Conservation (phyloP, 2,329 filamentous ascomycete species). For the Macrophomina pseudophaseolina region DNA sequence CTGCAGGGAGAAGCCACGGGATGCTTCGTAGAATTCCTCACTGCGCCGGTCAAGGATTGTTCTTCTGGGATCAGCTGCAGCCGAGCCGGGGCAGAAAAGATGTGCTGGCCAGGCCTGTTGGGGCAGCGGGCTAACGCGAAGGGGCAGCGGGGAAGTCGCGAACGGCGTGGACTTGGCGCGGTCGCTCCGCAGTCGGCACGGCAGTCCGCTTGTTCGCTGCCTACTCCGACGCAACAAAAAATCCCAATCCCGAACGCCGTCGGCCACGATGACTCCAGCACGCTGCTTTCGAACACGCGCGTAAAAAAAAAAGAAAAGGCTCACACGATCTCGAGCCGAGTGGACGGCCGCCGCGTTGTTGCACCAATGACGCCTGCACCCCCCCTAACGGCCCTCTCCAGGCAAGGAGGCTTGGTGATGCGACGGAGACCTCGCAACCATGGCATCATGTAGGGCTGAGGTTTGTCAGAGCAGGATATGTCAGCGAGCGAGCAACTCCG, state of each 20-base stretch:
- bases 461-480: neutral
- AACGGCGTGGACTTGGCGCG: conserved; percentile 2
- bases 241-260: neutral
- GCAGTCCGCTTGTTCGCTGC: neutral
- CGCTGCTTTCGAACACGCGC: neutral
- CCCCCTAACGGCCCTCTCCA: neutral
- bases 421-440: neutral
- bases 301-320: neutral
- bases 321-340: conserved; percentile 8
- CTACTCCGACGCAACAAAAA: neutral
- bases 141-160: conserved; percentile 13
- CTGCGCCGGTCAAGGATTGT: neutral
- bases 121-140: neutral
- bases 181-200: conserved; percentile 10
- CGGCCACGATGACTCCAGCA: conserved; percentile 11
- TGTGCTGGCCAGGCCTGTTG: neutral
- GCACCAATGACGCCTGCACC: conserved; percentile 8
- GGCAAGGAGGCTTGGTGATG: neutral
- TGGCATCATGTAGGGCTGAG: conserved; percentile 14
- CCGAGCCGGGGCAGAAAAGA: neutral
- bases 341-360: neutral
- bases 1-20: neutral
- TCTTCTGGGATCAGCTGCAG: neutral
- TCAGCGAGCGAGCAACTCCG: conserved; percentile 4
- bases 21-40: neutral